Conservation (phyloP, 1,139 yeast genomes). For the Candida sojae region DNA sequence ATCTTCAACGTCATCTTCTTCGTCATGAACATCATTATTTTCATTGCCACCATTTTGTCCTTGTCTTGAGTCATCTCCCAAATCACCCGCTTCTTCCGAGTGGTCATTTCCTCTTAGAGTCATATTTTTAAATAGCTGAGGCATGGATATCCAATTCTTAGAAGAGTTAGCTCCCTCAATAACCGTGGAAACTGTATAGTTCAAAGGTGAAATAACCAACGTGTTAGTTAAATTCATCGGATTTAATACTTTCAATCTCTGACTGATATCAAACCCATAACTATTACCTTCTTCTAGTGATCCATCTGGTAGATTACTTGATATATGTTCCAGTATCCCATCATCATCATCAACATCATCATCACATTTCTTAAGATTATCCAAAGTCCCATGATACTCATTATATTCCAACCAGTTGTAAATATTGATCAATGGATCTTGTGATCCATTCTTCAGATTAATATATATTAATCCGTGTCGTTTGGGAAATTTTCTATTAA, state of each 20-base stretch:
- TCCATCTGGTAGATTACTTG: conserved; percentile 10
- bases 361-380: conserved; percentile 11
- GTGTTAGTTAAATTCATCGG: conserved; percentile 39
- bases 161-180: conserved; percentile 14
- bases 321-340: conserved; percentile 17
- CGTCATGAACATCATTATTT: too few species aligned
- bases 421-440: conserved; percentile 23
- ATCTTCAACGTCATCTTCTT: conserved; percentile 9
- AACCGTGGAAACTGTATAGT: conserved; percentile 38
- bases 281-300: neutral
- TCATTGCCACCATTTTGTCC: conserved; percentile 1
- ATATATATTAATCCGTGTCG: conserved; percentile 34
- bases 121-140: conserved; percentile 21
- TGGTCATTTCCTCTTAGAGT: conserved; percentile 8
- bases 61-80: conserved; percentile 4
- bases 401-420: conserved; percentile 37
- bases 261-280: conserved; percentile 2
- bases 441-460: conserved; percentile 13
- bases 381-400: conserved; percentile 31
- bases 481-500: conserved; percentile 28
- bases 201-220: conserved; percentile 42
- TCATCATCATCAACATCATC: conserved; percentile 11
- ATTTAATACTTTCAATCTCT: conserved; percentile 21
- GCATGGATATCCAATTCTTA: conserved; percentile 26
- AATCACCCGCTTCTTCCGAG: neutral